Conservation (phyloP, 108 stramenopile genomes). For the Mediolabrus comicus region DNA sequence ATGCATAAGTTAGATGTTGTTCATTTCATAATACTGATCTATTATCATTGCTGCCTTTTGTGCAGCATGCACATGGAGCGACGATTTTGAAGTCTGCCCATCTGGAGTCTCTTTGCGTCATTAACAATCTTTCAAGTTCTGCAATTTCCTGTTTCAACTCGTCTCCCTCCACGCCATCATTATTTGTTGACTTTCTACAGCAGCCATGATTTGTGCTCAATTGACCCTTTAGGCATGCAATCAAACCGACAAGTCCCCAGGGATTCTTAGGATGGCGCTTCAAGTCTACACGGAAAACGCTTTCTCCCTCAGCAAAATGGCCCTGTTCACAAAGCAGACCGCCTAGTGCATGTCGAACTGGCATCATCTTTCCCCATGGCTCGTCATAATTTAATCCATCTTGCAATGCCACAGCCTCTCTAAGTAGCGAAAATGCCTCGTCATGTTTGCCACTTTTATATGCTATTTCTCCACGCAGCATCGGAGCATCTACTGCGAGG, state of each 20-base stretch:
- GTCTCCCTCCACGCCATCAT: neutral
- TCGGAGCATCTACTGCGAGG: conserved; percentile 74
- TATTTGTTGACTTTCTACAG: conserved; percentile 8
- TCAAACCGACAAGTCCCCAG: conserved; percentile 76
- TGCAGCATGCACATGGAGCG: conserved; percentile 75
- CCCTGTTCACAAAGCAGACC: conserved; percentile 76
- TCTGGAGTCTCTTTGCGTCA: conserved; percentile 43
- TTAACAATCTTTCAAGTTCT: conserved; percentile 43
- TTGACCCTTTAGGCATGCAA: conserved; percentile 48
- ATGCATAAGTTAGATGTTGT: too few relatives aligned
- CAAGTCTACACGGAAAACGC: conserved; percentile 75
- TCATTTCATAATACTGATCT: too few relatives aligned
- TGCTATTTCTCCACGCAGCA: conserved; percentile 86
- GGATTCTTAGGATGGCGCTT: conserved; percentile 85
- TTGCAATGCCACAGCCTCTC: conserved; percentile 70
- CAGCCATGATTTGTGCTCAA: conserved; percentile 17
- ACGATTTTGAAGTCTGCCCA: conserved; percentile 69
- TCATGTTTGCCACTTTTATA: conserved; percentile 69
- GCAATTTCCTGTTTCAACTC: conserved; percentile 8
- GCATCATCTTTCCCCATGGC: conserved; percentile 94
- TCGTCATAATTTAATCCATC: conserved; percentile 85
- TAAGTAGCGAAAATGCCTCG: conserved; percentile 70
- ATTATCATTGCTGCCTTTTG: neutral
- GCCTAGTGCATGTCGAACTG: conserved; percentile 84
- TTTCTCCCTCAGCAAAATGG: conserved; percentile 65